Conservation (phyloP, 306 rosid genomes). For the Malus orientalis region DNA sequence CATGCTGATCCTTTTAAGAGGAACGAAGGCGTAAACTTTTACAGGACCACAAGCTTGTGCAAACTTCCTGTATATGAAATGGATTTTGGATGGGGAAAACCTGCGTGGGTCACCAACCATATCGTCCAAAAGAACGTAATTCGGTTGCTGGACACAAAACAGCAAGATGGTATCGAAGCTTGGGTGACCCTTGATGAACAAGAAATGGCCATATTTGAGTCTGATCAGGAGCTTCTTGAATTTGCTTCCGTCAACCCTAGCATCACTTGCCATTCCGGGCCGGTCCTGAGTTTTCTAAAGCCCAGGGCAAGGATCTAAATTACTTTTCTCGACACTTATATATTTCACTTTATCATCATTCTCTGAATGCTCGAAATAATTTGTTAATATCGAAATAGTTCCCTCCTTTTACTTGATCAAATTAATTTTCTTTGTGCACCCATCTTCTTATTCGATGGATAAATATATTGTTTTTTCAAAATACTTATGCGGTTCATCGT, state of each 20-base stretch:
- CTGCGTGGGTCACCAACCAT: not conserved
- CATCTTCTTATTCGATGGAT: too few species aligned
- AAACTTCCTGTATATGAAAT: conserved; percentile 1
- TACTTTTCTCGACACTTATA: too few species aligned
- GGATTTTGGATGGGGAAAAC: conserved; percentile 18
- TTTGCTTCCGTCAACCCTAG: not conserved
- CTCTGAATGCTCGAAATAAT: fast-evolving
- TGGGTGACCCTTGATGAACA: not conserved
- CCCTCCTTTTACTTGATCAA: too few species aligned
- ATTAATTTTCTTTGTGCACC: too few species aligned
- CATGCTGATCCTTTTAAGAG: not conserved
- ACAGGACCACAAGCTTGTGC: conserved; percentile 2
- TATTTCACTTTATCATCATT: too few species aligned
- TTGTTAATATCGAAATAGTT: too few species aligned
- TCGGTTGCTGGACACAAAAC: not conserved
- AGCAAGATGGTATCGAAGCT: not conserved
- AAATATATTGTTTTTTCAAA: too few species aligned
- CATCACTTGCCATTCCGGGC: not conserved
- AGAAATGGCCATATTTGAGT: not conserved
- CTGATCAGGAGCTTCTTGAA: not conserved
- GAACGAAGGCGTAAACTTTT: not conserved
- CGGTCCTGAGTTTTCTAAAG: too few species aligned
- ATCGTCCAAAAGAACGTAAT: not conserved
- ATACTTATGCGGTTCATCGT: too few species aligned
- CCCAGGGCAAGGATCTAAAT: too few species aligned